These are phyloP conservation scores for Cladosporium halotolerans DNA, from an alignment of 2,329 filamentous ascomycete genomes.

Conservation along the genomic window DNA sequence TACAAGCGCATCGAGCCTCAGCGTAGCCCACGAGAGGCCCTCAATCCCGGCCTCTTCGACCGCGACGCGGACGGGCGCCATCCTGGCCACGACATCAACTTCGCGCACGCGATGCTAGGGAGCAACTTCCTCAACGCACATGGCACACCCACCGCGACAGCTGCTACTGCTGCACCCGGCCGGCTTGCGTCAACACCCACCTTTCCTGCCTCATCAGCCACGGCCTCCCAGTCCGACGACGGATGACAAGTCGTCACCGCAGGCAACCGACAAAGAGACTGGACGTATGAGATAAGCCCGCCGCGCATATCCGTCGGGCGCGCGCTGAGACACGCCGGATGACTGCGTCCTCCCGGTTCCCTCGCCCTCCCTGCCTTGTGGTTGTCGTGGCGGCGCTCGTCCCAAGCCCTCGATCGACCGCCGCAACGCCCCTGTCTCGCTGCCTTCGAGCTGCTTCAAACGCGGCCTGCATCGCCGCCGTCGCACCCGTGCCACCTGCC, in stretches of 20 bases:
- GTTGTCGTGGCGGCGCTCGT: too few relatives aligned
- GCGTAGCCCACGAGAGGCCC: conserved; percentile 2
- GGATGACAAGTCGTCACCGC: too few relatives aligned
- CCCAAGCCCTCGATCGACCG: too few relatives aligned
- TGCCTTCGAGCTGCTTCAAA: too few relatives aligned
- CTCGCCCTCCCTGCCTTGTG: too few relatives aligned
- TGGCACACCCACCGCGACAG: not conserved
- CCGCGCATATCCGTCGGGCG: not conserved
- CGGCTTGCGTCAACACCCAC: not conserved
- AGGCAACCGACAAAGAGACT: not conserved
- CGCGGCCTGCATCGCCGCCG: not conserved
- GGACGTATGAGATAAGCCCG: not conserved
- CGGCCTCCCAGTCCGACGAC: too few relatives aligned
- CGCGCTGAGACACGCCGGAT: too few relatives aligned
- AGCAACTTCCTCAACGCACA: not conserved
- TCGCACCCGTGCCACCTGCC: not conserved
- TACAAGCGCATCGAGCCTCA: not conserved
- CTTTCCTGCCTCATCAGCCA: not conserved
- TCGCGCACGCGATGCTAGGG: not conserved
- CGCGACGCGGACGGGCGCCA: not conserved
- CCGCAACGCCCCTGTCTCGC: too few relatives aligned
- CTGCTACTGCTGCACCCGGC: not conserved
- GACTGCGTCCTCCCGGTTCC: too few relatives aligned
- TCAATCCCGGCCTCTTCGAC: conserved; percentile 6
- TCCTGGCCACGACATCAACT: conserved; percentile 1